Conservation (phyloP, 495 filamentous ascomycete genomes). For the Neurospora tetraspora region DNA sequence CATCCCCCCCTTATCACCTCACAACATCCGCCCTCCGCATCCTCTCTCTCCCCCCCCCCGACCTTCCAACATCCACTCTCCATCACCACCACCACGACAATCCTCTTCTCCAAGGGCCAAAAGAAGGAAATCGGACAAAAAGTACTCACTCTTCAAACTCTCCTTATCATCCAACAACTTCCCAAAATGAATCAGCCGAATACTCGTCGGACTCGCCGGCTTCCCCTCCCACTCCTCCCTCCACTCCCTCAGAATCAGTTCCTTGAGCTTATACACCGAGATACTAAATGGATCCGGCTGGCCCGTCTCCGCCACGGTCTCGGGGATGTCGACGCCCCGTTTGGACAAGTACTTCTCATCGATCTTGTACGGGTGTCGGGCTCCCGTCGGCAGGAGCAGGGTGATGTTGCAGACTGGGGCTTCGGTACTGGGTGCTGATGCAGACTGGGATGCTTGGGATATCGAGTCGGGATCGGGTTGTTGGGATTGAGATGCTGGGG, state of each 20-base stretch:
- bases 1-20: too few species aligned
- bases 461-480: background rate
- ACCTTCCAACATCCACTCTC: too few species aligned
- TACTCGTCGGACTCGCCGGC: constrained; percentile 72
- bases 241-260: constrained; percentile 87
- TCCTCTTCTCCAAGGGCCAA: too few species aligned
- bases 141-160: constrained; percentile 44
- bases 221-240: constrained; percentile 80
- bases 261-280: constrained; percentile 84
- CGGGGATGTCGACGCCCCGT: constrained; percentile 63
- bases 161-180: constrained; percentile 81
- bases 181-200: constrained; percentile 81
- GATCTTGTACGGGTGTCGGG: constrained; percentile 77
- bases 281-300: constrained; percentile 72
- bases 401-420: constrained; percentile 46
- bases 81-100: too few species aligned
- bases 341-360: constrained; percentile 77
- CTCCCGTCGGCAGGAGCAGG: constrained; percentile 68
- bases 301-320: constrained; percentile 35
- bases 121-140: background rate
- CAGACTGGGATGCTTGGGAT: background rate
- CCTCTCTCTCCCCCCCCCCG: too few species aligned
- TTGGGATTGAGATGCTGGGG: background rate
- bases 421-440: background rate
- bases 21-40: too few species aligned